phyloP scores from a whole-genome alignment of 257 asterid genomes.

The Forsythia suspensa region DNA sequence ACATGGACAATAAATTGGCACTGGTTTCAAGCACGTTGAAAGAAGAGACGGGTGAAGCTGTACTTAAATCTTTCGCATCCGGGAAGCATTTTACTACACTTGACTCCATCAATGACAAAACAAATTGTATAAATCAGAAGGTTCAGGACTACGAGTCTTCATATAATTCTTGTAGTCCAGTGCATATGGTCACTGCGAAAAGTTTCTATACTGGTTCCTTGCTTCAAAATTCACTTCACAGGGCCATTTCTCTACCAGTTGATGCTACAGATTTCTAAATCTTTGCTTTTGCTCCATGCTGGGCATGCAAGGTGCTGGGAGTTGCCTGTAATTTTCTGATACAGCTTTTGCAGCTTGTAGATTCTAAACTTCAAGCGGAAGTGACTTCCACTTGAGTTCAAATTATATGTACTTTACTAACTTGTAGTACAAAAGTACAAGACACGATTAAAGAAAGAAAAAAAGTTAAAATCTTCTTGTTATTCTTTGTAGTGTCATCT shows the following conservation, averaged over 20 bases:
- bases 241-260: conserved; percentile 68
- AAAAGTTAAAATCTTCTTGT: not conserved
- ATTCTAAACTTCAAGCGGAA: conserved; percentile 31
- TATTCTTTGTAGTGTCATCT: not conserved
- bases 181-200: conserved; percentile 52
- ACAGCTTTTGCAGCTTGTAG: conserved; percentile 30
- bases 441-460: conserved; percentile 15
- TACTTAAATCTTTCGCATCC: conserved; percentile 14
- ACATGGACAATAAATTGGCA: too few species aligned
- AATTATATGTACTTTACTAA: conserved; percentile 35
- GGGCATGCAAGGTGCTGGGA: conserved; percentile 4
- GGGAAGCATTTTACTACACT: conserved; percentile 26
- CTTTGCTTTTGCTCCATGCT: conserved; percentile 1
- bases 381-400: conserved; percentile 22
- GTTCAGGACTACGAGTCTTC: conserved; percentile 33
- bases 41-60: conserved; percentile 22
- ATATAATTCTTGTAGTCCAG: conserved; percentile 53
- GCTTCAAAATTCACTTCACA: conserved; percentile 51
- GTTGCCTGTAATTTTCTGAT: not conserved
- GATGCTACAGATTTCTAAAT: conserved; percentile 60
- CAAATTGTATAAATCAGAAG: conserved; percentile 25
- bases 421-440: not conserved
- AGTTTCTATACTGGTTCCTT: conserved; percentile 46
- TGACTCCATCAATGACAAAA: conserved; percentile 25
- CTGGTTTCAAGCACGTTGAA: not conserved